Percentiles rank a stretch among this genome's conserved stretches.
phyloP scores from a whole-genome alignment of 345 rosid genomes.

The Eucalyptus lansdowneana region DNA sequence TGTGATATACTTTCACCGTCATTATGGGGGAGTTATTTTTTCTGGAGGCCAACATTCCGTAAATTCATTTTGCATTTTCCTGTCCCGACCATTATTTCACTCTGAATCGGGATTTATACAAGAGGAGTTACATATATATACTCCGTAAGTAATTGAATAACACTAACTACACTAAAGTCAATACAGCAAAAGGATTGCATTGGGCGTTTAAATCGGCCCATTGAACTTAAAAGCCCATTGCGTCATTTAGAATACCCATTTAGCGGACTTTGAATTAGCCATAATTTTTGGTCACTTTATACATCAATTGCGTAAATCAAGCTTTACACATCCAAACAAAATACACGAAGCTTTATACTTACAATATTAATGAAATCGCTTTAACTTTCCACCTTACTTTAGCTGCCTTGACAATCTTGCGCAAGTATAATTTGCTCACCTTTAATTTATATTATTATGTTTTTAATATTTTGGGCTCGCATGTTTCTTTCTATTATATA shows the following conservation, averaged over 20 bases:
- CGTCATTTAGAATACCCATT: too few species aligned
- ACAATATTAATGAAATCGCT: background rate
- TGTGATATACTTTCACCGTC: background rate
- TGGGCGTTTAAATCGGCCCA: background rate
- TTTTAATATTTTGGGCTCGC: too few species aligned
- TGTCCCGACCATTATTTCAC: background rate
- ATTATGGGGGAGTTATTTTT: background rate
- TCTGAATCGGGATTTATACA: background rate
- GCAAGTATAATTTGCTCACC: background rate
- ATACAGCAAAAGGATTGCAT: background rate
- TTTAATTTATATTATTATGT: background rate
- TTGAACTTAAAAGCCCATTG: background rate
- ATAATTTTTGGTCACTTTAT: background rate
- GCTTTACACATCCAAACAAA: background rate
- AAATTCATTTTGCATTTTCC: background rate
- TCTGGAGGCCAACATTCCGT: background rate
- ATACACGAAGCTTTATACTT: background rate
- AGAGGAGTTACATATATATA: background rate
- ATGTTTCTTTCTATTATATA: background rate
- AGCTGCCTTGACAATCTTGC: background rate
- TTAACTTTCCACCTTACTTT: background rate
- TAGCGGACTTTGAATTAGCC: background rate
- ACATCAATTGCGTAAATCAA: background rate
- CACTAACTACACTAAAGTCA: background rate
- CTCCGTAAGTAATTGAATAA: too few species aligned